phyloP scores from a whole-genome alignment of 2,329 filamentous ascomycete species.

The Aspergillus pseudotamarii region DNA sequence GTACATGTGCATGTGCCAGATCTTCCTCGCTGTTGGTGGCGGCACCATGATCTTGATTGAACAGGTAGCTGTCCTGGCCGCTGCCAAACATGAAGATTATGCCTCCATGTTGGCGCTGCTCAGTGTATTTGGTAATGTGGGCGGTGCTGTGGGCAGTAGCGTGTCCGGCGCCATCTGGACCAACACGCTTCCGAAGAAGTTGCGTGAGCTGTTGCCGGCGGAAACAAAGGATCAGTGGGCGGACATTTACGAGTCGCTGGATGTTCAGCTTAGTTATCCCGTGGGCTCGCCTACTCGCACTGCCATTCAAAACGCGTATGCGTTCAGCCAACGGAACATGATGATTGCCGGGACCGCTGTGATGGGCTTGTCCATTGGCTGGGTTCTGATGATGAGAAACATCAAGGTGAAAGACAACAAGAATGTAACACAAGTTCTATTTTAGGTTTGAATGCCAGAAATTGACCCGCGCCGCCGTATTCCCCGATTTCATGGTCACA shows the following conservation, averaged over 20 bases:
- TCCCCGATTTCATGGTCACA: no score
- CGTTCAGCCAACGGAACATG: constrained; percentile 46
- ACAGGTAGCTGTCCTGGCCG: constrained; percentile 58
- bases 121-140: constrained; percentile 34
- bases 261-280: constrained; percentile 31
- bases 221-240: constrained; percentile 9
- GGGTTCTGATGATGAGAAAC: constrained; percentile 13
- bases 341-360: constrained; percentile 33
- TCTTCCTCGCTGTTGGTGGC: constrained; percentile 57
- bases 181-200: constrained; percentile 36
- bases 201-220: constrained; percentile 41
- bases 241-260: constrained; percentile 18
- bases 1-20: constrained; percentile 58
- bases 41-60: constrained; percentile 55
- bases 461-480: neutral
- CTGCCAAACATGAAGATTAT: constrained; percentile 54
- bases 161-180: constrained; percentile 39
- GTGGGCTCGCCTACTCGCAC: constrained; percentile 42
- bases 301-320: constrained; percentile 50
- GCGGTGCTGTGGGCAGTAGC: constrained; percentile 35
- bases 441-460: no score
- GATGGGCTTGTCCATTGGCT: constrained; percentile 13
- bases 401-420: constrained; percentile 10
- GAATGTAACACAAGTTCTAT: no score
- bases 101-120: constrained; percentile 55